Base-by-base conservation (phyloP, 495 filamentous ascomycete genomes). In the Mycothermus thermophilus region DNA sequence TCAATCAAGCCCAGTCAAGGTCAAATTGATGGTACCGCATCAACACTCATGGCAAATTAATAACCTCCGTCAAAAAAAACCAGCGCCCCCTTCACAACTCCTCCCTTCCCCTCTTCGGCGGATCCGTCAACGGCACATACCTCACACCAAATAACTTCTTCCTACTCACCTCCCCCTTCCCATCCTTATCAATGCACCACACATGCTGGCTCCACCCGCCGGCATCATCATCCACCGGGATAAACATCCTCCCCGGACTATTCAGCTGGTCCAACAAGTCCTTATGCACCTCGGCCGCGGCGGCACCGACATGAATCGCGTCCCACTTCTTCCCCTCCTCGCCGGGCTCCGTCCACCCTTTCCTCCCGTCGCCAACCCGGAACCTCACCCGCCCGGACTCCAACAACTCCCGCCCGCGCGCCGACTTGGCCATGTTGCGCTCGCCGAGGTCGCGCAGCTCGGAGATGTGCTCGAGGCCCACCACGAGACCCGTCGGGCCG, bases 301-400 rank as follows among this genome's bases (percentile, higher is more conserved):
- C 84, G 2, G 90, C 90, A 0, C 90, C 90, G 8, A 99, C 90
- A 54, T 96, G 90, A 37, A 99, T 95, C 7, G 83, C 90, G 68
- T 97, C 87, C 66, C 73, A 77, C 13, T 22, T 38, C 21, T 45
- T 43, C 28, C 53, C 54, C 6, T 52, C 48, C 13, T 34, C 52
- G 46, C 55, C 52, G 38, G 31, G 17, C 42, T 64, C 63, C 0
- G 42, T 31, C 70, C 77, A 92, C 5, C 90, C 90, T 44, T 74
- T 63, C 10, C 90, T 61, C 5, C 90, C 90, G 61, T 97, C 90
- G 0, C 70, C 84, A 0, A 77, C 71, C 2, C 93, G 62, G 44
- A 94, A 93, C 40, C 68, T 57, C 28, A 82, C 85, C 17, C 60
- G 61, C 3, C 74, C 80, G 0, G 50, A 53, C 15, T 66, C 64